Evolutionary conservation across 1,284 basidiomycete genomes (phyloP).

Genomic region (Vanrija sp.): DNA sequence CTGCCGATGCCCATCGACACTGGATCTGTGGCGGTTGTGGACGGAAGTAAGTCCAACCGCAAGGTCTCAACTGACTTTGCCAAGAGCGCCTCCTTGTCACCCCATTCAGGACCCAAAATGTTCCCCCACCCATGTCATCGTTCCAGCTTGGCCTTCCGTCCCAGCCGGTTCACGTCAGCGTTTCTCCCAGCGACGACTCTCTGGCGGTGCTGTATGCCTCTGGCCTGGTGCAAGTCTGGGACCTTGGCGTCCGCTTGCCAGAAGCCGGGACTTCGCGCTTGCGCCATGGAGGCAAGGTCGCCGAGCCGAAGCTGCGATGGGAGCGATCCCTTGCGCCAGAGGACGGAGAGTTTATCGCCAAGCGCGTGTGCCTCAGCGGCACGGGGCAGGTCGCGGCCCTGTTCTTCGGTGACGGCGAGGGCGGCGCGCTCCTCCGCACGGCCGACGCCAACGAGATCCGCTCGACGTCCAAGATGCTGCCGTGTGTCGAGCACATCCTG

Average conservation of each 20-base stretch:
- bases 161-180: slow-evolving; percentile 64
- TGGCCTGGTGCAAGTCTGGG: slow-evolving; percentile 61
- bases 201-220: slow-evolving; percentile 62
- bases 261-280: slow-evolving; percentile 48
- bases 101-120: slow-evolving; percentile 87
- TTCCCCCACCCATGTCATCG: slow-evolving; percentile 93
- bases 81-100: slow-evolving; percentile 75
- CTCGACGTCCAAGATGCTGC: not conserved
- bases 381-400: slow-evolving; percentile 31
- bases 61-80: not conserved
- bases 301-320: slow-evolving; percentile 58
- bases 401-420: slow-evolving; percentile 15
- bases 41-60: slow-evolving; percentile 63
- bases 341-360: slow-evolving; percentile 22
- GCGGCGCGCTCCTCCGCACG: slow-evolving; percentile 4
- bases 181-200: slow-evolving; percentile 59
- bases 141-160: slow-evolving; percentile 57
- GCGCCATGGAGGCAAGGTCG: slow-evolving; percentile 59
- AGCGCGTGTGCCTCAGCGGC: slow-evolving; percentile 32
- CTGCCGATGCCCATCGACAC: slow-evolving; percentile 68
- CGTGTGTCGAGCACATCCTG: slow-evolving; percentile 24
- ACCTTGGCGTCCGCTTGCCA: slow-evolving; percentile 58
- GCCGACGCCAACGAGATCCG: slow-evolving; percentile 8
- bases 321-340: slow-evolving; percentile 39
- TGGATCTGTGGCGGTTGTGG: slow-evolving; percentile 83